A percentile compares a stretch with the other conserved stretches of the same genome.
Evolutionary conservation across 768 basidiomycete genomes (phyloP).

Genomic region (Leccinum incarnatum): DNA sequence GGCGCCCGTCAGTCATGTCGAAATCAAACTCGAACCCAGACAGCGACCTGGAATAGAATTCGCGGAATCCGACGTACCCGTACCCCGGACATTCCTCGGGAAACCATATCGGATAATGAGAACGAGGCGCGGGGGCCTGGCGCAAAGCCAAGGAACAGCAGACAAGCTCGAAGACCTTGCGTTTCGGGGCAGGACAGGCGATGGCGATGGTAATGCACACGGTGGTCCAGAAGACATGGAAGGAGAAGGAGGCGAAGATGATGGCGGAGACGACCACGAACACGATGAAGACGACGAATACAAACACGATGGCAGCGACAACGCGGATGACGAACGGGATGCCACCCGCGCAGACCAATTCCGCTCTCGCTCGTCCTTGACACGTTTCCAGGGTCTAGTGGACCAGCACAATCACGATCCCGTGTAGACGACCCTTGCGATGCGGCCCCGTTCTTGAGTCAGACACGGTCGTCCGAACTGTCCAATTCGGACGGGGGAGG

Average conservation of each 20-base stretch:
- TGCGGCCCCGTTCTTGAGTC: background rate
- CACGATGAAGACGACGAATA: too few relatives aligned
- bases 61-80: background rate
- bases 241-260: background rate
- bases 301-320: background rate
- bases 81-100: slow-evolving; percentile 16
- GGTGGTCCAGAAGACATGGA: background rate
- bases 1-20: background rate
- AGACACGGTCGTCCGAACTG: background rate
- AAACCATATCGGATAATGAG: slow-evolving; percentile 6
- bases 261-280: background rate
- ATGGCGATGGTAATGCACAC: background rate
- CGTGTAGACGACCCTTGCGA: background rate
- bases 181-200: background rate
- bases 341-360: background rate
- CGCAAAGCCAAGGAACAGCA: background rate
- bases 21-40: background rate
- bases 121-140: background rate
- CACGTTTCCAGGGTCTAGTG: background rate
- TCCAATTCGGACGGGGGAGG: background rate
- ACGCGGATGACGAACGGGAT: background rate
- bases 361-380: slow-evolving; percentile 8
- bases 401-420: background rate
- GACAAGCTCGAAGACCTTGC: background rate
- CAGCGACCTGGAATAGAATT: background rate